Base-by-base conservation (phyloP, 1,284 basidiomycete genomes). In the Ganoderma sinense region DNA sequence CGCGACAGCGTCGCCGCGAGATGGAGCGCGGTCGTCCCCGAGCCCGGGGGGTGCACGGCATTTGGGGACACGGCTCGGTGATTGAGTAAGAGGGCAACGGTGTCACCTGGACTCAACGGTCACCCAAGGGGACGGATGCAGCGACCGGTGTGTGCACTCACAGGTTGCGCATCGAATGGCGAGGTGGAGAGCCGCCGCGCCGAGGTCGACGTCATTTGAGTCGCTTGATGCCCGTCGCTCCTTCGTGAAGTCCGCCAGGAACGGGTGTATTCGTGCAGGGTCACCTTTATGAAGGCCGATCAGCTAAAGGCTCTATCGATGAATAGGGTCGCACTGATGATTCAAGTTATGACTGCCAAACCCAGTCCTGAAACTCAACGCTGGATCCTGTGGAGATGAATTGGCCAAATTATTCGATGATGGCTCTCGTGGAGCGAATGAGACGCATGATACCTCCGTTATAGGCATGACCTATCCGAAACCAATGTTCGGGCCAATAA, bases 121-220 rank as follows among this genome's bases (percentile, higher is more conserved):
- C 31, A 45, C 73, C 48, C 36, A 23, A 40, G 7, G 16, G 23
- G 51, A 36, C 51, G n/a, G 48, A 53, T 40, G 65, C 14, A 33
- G 45, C 6, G 16, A 26, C 62, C 64, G 62, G 40, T 26, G 16
- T 65, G 67, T 48, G 41, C 64, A 33, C 92, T 73, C 76, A 95
- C 94, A 86, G 31, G 91, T 89, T 67, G 91, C 94, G 76, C 96
- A 96, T 64, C 94, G 88, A 18, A 97, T 91, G 4, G 96, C 95
- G 45, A 97, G 88, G 78, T 96, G 95, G 8, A 97, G 84, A 0
- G 95, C 90, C 6, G 92, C 89, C 31, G 94, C 91, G 8, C 89
- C 91, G 2, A 89, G 85, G 75, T 94, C 89, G 0, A 88, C 74
- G 29, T 78, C 77, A 20, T 83, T 81, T 18, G 59, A n/a, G 14